A percentile compares a stretch with the other conserved stretches of the same genome.
Evolutionary conservation across 1,284 basidiomycete species (phyloP).

Genomic region (Tilletia setariae): DNA sequence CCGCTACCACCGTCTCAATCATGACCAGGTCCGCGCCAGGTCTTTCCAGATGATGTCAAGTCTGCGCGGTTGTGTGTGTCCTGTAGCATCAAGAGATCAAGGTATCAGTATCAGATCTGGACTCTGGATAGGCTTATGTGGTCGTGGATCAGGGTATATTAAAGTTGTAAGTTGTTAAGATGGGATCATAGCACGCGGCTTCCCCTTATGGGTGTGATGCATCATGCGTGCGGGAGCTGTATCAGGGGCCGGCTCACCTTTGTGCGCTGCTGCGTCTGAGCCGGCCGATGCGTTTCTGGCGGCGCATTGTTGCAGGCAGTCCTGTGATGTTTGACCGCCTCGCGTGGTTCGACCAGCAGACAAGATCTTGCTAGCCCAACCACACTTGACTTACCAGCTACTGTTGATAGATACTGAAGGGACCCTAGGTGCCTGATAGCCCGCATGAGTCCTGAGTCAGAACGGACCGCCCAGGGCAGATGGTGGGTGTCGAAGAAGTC

Average conservation of each 20-base stretch:
- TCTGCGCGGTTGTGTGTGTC: not conserved
- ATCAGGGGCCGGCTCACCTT: not conserved
- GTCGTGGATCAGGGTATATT: conserved; percentile 3
- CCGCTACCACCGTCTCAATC: no score
- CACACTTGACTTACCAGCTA: no score
- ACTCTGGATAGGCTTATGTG: not conserved
- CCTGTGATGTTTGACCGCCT: no score
- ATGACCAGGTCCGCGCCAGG: not conserved
- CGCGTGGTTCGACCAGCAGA: no score
- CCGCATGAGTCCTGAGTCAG: no score
- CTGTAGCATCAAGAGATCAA: not conserved
- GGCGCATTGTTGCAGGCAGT: no score
- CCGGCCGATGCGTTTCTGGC: no score
- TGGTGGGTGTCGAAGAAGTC: no score
- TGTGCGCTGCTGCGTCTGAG: not conserved
- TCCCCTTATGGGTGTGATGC: not conserved
- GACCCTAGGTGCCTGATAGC: no score
- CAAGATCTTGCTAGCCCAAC: no score
- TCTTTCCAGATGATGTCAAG: not conserved
- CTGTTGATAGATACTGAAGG: no score
- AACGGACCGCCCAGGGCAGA: no score
- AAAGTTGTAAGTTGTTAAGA: conserved; percentile 6
- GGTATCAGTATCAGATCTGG: not conserved
- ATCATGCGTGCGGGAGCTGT: conserved; percentile 4
- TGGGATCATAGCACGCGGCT: not conserved